Evolutionary conservation across 176 grass and related monocot genomes (phyloP), one percentile per base, ranked within the genome.

Genomic region (Lolium multiflorum): DNA sequence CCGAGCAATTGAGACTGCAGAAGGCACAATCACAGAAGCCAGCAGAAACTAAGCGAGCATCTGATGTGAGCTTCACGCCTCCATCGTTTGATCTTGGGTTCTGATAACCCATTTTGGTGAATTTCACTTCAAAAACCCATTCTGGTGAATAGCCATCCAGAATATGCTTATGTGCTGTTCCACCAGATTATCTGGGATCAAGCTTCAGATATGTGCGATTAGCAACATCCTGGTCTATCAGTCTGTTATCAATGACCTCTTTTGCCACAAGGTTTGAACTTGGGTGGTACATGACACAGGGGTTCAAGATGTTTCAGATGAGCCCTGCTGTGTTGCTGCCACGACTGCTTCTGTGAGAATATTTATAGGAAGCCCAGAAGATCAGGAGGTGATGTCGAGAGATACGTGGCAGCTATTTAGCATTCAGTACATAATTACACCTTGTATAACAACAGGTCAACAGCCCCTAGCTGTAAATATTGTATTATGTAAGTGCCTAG

Each of bases 61-160:
- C 83, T 61, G 83, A 67, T 13, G 28, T 71, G 39, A 92, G 85
- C 84, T 86, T 86, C 67, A 14, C 57, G 18, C 83, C 78, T 22
- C 85, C 90, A 16, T 92, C 85, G 38, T 92, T 95, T 81, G 91
- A 95, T 87, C 76, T 93, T 2, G 80, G 80, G 38, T 79, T 92
- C 55, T 91, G 79, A 92, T 24, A 39, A 4, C 18, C 59, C 6
- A 47, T 66, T 56, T 10, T 79, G 57, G 24, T 78, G 57, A 80
- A 22, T 71, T 35, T 35, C 31, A 35, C 31, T 35, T 35, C 31
- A 35, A 35, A 35, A 39, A 4, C 18, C 59, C 4, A 47, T 66
- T 56, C 7, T 79, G 57, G 24, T 78, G 57, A 80, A 22, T 71
- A 69, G 64, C 59, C 68, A 60, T 87, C 73, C 49, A 58, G 24